Evolutionary conservation across 108 stramenopile species (phyloP), one percentile per base, ranked within the genome.

Genomic region (Nitzschia sp.): DNA sequence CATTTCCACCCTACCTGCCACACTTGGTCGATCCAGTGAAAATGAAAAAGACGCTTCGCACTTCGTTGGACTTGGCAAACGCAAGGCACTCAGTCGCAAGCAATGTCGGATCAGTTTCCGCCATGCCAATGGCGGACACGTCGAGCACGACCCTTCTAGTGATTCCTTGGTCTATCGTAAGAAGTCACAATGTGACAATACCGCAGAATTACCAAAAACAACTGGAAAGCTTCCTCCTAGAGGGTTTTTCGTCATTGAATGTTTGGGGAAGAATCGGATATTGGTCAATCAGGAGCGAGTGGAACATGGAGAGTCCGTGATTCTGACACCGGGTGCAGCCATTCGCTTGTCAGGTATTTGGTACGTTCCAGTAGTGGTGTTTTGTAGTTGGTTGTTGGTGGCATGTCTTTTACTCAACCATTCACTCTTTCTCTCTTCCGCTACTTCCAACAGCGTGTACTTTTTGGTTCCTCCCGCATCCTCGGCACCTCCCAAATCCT

Each of bases 241-340:
- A 6, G 85, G 86, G n/a, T 88, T 85, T 62, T 91, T 79, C 55
- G 83, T 79, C 11, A 53, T 91, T 21, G 86, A 88, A 54, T 79
- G 84, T 62, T 62, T 85, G 26, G 82, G 86, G 3, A 79, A 84
- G 53, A 86, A 85, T 75, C 78, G 78, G 10, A 80, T 83, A 26
- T 38, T 69, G 21, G 85, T 86, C 21, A 63, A 80, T 39, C 59
- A 80, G 21, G n/a, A 66, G 22, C 41, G 63, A 57, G 62, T 86
- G 15, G 73, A 78, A 51, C 81, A 82, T 40, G 79, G 78, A 10
- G 68, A 80, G 43, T 55, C 71, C 11, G 68, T 60, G 22, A 53
- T 80, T 7, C 25, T 86, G 37, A 34, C 26, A 9, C 46, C 61
- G 26, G 79, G 81, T 53, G 59, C 70, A 8, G 54, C 75, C 3